A percentile compares a stretch with the other conserved stretches of the same genome.
These are phyloP conservation scores for Auricularia auricula-judae DNA, from an alignment of 768 basidiomycete genomes.

Conservation along the genomic window DNA sequence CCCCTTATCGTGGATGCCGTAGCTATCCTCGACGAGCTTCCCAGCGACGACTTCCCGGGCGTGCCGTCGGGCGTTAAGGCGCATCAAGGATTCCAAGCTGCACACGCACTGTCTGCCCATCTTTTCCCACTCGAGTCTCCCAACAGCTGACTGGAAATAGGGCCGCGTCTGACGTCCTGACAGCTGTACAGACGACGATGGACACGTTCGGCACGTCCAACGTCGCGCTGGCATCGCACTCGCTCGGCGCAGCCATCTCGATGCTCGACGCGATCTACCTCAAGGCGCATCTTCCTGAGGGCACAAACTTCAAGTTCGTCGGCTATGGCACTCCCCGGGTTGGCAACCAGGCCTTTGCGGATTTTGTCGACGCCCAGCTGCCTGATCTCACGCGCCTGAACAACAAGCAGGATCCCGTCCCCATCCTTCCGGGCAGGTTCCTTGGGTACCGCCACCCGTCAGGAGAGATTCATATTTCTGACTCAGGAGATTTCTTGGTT, in stretches of 20 bases:
- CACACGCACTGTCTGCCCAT: slow-evolving; percentile 20
- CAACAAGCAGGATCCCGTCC: slow-evolving; percentile 13
- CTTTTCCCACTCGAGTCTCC: not conserved
- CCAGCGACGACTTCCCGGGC: slow-evolving; percentile 33
- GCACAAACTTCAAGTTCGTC: slow-evolving; percentile 26
- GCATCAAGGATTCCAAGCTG: slow-evolving; percentile 33
- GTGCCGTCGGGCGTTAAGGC: slow-evolving; percentile 27
- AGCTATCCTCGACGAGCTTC: slow-evolving; percentile 21
- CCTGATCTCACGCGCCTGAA: slow-evolving; percentile 4
- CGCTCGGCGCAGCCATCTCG: slow-evolving; percentile 36
- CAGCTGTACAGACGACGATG: slow-evolving; percentile 28
- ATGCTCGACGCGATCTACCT: slow-evolving; percentile 43
- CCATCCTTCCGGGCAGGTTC: slow-evolving; percentile 14
- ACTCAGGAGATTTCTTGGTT: slow-evolving; percentile 35
- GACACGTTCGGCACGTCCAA: slow-evolving; percentile 20
- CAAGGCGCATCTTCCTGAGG: slow-evolving; percentile 34
- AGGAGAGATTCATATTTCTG: slow-evolving; percentile 23
- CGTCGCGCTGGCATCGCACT: slow-evolving; percentile 4
- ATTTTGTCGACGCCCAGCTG: slow-evolving; percentile 6
- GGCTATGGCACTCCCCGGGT: slow-evolving; percentile 37
- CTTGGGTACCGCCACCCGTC: slow-evolving; percentile 21
- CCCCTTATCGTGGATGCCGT: slow-evolving; percentile 29
- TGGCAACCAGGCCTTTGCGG: not conserved
- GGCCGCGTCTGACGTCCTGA: slow-evolving; percentile 28
- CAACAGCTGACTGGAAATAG: slow-evolving; percentile 13